These are phyloP conservation scores for Solanum chaucha DNA, from an alignment of 257 asterid genomes.

Conservation along the genomic window DNA sequence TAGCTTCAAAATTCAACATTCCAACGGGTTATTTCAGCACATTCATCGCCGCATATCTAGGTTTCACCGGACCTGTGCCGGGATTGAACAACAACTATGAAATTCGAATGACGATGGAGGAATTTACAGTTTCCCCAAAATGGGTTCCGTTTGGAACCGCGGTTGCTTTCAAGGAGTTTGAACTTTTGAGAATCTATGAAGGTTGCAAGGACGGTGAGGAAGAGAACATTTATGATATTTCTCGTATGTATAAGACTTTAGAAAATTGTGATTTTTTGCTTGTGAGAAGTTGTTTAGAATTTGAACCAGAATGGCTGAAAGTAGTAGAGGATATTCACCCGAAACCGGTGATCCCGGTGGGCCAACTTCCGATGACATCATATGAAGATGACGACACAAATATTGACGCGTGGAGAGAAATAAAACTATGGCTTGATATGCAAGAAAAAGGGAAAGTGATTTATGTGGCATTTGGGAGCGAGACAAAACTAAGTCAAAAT, in stretches of 20 bases:
- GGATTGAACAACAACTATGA: background rate
- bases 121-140: slow-evolving; percentile 8
- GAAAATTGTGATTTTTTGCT: background rate
- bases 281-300: slow-evolving; percentile 3
- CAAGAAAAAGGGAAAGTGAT: background rate
- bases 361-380: background rate
- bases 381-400: background rate
- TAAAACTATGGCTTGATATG: background rate
- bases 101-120: slow-evolving; percentile 9
- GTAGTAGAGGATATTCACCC: background rate
- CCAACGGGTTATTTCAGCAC: slow-evolving; percentile 1
- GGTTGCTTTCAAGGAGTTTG: slow-evolving; percentile 11
- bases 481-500: slow-evolving; percentile 8
- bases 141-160: slow-evolving; percentile 26
- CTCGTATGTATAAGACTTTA: background rate
- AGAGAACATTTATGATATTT: background rate
- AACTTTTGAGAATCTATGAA: slow-evolving; percentile 1
- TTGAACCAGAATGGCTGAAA: background rate
- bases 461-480: slow-evolving; percentile 10
- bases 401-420: background rate
- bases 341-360: background rate
- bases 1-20: slow-evolving; percentile 7
- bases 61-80: background rate
- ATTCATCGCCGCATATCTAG: background rate
- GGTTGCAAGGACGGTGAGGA: background rate